Evolutionary conservation across 1,284 basidiomycete genomes (phyloP), one percentile per base, ranked within the genome.

Genomic region (Inonotus obliquus): DNA sequence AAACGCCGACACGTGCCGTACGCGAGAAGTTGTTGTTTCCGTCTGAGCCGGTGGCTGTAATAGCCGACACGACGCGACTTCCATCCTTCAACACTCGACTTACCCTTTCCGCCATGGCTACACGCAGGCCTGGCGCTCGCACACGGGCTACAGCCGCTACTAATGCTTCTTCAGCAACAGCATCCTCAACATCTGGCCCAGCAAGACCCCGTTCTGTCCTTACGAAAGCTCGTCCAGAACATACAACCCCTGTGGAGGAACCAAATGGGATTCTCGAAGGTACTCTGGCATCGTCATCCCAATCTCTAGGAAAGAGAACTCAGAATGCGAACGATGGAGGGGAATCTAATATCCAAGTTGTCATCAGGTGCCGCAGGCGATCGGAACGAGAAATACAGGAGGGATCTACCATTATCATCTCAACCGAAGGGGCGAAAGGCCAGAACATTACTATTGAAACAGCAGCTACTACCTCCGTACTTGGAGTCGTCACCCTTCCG

Each of bases 311-410:
- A 52, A 63, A 54, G 37, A 25, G 45, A 47, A 51, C 65, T 55
- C 67, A 62, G 25, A 57, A 57, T 59, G 58, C 65, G 47, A 71
- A 76, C 6, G 81, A 81, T 35, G 81, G 81, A 23, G 65, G 74
- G 1, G 89, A 87, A 69, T 82, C 81, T 1, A 92, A 95, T 69
- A 97, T 98, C 23, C 87, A 93, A 71, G 94, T 98, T n/a, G 91
- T 94, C 11, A 85, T 97, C 52, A 84, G 94, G 25, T 96, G 91
- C 72, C 81, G 94, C 71, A 84, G 82, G 64, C 82, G 84, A 49
- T 94, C 92, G 0, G 91, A 92, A 58, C 83, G 87, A 63, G 94
- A 97, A 73, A 81, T 92, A 1, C 79, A 86, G 54, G 87, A 92
- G 62, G 87, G 86, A 58, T 91, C 92, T 0, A 91, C 92, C 4